phyloP scores from a whole-genome alignment of 164 flowering plant genomes.

The Brasenia schreberi region DNA sequence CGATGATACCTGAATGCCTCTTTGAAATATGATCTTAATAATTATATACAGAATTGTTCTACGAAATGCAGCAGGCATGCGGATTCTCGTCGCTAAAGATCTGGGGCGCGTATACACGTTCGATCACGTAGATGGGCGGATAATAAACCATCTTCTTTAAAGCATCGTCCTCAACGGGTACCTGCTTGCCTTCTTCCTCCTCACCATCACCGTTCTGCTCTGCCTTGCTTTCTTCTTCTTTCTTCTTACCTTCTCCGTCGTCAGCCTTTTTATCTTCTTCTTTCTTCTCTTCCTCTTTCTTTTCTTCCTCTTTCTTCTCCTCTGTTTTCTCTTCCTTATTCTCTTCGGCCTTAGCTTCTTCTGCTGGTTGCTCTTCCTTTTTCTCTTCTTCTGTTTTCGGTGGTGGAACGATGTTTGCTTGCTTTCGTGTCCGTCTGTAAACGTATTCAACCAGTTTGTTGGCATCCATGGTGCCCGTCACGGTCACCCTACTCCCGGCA shows the following conservation, averaged over 20 bases:
- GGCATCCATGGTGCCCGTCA: conserved; percentile 87
- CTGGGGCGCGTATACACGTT: conserved; percentile 73
- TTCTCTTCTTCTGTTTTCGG: conserved; percentile 25
- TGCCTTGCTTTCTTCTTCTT: conserved; percentile 6
- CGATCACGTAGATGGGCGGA: conserved; percentile 65
- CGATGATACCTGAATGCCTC: not conserved
- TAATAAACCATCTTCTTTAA: conserved; percentile 55
- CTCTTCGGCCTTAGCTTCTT: conserved; percentile 18
- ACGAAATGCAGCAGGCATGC: conserved; percentile 78
- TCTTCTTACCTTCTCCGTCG: conserved; percentile 1
- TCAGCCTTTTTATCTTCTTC: conserved; percentile 9
- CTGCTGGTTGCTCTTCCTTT: conserved; percentile 22
- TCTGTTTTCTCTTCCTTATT: conserved; percentile 17
- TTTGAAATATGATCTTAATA: too few species aligned
- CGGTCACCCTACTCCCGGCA: conserved; percentile 55
- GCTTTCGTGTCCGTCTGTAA: conserved; percentile 69
- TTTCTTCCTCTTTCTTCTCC: conserved; percentile 1
- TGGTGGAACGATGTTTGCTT: conserved; percentile 64
- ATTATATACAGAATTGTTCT: not conserved
- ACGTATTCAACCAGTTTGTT: conserved; percentile 68
- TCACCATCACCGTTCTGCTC: conserved; percentile 11
- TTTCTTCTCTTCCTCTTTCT: conserved; percentile 9
- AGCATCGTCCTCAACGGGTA: conserved; percentile 18
- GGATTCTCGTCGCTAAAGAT: conserved; percentile 96
- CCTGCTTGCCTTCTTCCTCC: conserved; percentile 9